Evolutionary conservation across 2,329 filamentous ascomycete genomes (phyloP), one percentile per base, ranked within the genome.

Genomic region (Hypoxylon sp.): DNA sequence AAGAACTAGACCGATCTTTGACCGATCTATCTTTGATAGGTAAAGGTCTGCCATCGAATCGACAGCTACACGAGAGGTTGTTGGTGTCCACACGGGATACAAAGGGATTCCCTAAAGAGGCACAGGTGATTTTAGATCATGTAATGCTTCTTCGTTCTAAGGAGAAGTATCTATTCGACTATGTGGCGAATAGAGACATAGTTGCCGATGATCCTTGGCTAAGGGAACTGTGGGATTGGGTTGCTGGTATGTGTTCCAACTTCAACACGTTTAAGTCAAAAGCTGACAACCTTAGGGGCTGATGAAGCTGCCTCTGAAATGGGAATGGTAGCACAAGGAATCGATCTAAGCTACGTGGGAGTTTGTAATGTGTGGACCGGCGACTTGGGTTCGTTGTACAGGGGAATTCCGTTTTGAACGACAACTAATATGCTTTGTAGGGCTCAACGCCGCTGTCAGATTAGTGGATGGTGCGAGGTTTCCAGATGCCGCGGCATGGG

Each of bases 341-440:
- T 94, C 3, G 92, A 96, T 73, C 80, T 95, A 19, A 91, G 90
- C 74, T 96, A 92, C 73, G 82, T 95, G 64, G 93, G 93, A 1
- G 89, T 94, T 5, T 83, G 88, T 59, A 87, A 87, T 1, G 87
- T 96, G 60, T 95, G 92, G 92, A 87, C 82, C 2, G 90, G 91
- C 67, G 83, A 89, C 55, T 83, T 93, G 7, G 91, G 90, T 85
- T 80, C 76, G 82, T 71, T 45, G 64, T 36, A 62, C 65, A n/a
- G 74, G 65, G 25, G 73, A 23, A 25, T 23, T 41, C 14, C 32
- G 43, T 28, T 48, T 6, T 7, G 17, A 25, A 28, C 14, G 13
- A 6, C 13, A 34, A 60, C 62, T 77, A 60, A 77, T 58, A 62
- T 48, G 25, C 0, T 57, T 38, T 19, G 2, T 63, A 88, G 86